Percentiles rank a stretch among this genome's conserved stretches.
phyloP scores from a whole-genome alignment of 305 asterid species.

The Fraxinus platypoda region DNA sequence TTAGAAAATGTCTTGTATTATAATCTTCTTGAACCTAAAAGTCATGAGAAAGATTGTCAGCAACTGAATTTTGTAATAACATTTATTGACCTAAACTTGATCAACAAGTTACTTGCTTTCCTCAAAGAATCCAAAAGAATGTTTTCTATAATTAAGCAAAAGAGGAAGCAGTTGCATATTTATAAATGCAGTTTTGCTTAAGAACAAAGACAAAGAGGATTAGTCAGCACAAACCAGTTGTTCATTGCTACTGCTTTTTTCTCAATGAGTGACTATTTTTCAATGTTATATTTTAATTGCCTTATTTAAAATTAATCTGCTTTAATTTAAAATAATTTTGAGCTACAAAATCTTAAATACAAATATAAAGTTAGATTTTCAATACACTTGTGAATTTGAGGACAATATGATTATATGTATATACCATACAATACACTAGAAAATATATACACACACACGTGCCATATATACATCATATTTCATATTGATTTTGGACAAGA shows the following conservation, averaged over 20 bases:
- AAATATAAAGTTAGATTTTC: not conserved
- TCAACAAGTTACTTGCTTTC: slow-evolving; percentile 15
- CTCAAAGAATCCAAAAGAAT: not conserved
- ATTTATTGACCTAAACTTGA: not conserved
- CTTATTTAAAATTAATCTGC: not conserved
- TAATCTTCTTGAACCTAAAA: slow-evolving; percentile 18
- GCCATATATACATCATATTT: not conserved
- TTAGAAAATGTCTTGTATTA: too few relatives aligned
- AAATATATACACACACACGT: too few relatives aligned
- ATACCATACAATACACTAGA: too few relatives aligned
- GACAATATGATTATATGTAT: too few relatives aligned
- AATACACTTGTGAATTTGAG: too few relatives aligned
- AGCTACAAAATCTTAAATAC: not conserved
- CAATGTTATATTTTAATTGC: too few relatives aligned
- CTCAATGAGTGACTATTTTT: too few relatives aligned
- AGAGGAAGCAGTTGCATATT: slow-evolving; percentile 17
- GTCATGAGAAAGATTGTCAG: slow-evolving; percentile 15
- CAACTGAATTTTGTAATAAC: slow-evolving; percentile 16
- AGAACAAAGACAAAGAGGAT: slow-evolving; percentile 30
- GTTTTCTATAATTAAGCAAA: not conserved
- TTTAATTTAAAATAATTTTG: not conserved
- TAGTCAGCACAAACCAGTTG: slow-evolving; percentile 19
- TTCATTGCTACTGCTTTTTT: not conserved
- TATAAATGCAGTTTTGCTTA: slow-evolving; percentile 36
- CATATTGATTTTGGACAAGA: not conserved